Conservation (phyloP, 139 green algal species). For the Gonium pectorale region DNA sequence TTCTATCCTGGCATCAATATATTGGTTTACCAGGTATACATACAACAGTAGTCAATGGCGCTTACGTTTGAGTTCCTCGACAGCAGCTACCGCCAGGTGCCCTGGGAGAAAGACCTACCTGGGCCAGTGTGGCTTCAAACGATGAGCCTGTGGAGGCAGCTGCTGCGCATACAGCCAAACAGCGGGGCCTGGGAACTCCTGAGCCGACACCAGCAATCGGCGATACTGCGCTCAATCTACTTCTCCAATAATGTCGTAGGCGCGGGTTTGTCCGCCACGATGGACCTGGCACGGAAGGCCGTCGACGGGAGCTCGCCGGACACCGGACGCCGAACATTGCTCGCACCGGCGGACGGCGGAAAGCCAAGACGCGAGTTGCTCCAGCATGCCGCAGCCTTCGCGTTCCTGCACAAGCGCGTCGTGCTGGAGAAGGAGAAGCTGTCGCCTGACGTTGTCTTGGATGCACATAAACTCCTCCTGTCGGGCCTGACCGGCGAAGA, state of each 20-base stretch:
- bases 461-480: background rate
- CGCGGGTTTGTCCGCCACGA: background rate
- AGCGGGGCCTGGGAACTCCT: background rate
- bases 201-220: background rate
- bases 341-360: background rate
- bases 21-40: too few relatives aligned
- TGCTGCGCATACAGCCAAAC: background rate
- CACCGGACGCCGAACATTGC: background rate
- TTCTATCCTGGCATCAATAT: too few relatives aligned
- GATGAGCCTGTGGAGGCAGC: background rate
- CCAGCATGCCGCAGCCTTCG: background rate
- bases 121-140: background rate
- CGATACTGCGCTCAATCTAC: background rate
- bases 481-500: background rate
- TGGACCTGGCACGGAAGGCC: background rate
- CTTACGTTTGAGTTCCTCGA: too few relatives aligned
- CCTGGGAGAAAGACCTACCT: background rate
- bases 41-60: too few relatives aligned
- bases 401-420: background rate
- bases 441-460: background rate
- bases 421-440: background rate
- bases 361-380: background rate
- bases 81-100: background rate
- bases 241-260: background rate
- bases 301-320: background rate